phyloP scores from a whole-genome alignment of 495 filamentous ascomycete genomes.

The Tuber microsphaerosporum region DNA sequence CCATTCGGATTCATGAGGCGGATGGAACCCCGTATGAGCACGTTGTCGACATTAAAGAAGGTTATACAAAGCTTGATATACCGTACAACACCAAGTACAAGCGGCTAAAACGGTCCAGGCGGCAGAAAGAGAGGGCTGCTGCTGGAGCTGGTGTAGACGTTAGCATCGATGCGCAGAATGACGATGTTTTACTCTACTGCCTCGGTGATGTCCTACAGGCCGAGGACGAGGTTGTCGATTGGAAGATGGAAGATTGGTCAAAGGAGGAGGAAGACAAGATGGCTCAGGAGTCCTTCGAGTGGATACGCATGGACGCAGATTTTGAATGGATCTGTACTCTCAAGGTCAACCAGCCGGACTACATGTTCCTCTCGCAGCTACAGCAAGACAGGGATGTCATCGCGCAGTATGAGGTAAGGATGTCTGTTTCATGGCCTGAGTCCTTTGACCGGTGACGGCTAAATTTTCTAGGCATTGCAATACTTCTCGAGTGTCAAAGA shows the following conservation, averaged over 20 bases:
- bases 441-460: constrained; percentile 7
- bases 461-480: constrained; percentile 30
- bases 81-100: constrained; percentile 99
- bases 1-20: constrained; percentile 94
- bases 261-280: constrained; percentile 78
- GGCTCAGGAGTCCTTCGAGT: constrained; percentile 95
- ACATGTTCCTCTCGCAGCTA: constrained; percentile 95
- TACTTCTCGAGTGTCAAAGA: constrained; percentile 38
- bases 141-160: constrained; percentile 56
- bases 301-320: constrained; percentile 96
- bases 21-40: constrained; percentile 98
- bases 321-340: constrained; percentile 93
- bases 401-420: constrained; percentile 73
- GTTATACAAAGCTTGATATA: constrained; percentile 74
- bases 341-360: constrained; percentile 70
- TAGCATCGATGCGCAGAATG: constrained; percentile 57
- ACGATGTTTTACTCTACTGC: constrained; percentile 83
- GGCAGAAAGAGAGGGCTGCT: constrained; percentile 71
- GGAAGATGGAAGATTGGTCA: constrained; percentile 81
- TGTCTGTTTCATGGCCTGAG: background rate
- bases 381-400: constrained; percentile 97
- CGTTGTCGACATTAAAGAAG: constrained; percentile 88
- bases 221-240: constrained; percentile 71
- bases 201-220: constrained; percentile 83
- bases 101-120: constrained; percentile 82